Conservation (phyloP, 805 yeast species). For the Candida pseudoglaebosa region DNA sequence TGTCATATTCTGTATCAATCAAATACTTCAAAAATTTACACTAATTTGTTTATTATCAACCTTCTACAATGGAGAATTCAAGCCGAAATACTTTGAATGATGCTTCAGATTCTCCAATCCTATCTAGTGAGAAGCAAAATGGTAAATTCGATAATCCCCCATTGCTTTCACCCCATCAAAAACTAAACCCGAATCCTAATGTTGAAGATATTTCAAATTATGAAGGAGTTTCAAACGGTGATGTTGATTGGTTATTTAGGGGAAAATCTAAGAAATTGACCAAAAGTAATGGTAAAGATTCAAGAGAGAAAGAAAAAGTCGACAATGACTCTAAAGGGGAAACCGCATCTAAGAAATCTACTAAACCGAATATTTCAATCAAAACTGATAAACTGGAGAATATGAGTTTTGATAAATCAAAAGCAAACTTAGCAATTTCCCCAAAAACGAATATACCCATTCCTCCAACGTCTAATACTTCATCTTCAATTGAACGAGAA, state of each 20-base stretch:
- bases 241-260: slow-evolving; percentile 81
- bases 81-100: not conserved
- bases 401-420: not conserved
- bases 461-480: slow-evolving; percentile 1
- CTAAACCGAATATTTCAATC: not conserved
- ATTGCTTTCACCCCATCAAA: not conserved
- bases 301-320: slow-evolving; percentile 4
- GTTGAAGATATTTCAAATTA: slow-evolving; percentile 9
- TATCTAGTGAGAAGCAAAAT: not conserved
- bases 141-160: not conserved
- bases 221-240: slow-evolving; percentile 64
- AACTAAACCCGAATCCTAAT: slow-evolving; percentile 4
- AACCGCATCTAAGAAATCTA: not conserved
- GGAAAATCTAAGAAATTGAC: slow-evolving; percentile 64
- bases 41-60: too few species aligned
- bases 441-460: slow-evolving; percentile 3
- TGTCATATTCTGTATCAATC: too few species aligned
- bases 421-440: slow-evolving; percentile 3
- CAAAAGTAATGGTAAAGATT: slow-evolving; percentile 31
- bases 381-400: slow-evolving; percentile 7
- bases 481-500: slow-evolving; percentile 5
- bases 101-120: not conserved
- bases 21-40: too few species aligned
- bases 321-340: not conserved
- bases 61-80: too few species aligned